phyloP scores from a whole-genome alignment of 257 asterid genomes.

The Rhazya stricta region DNA sequence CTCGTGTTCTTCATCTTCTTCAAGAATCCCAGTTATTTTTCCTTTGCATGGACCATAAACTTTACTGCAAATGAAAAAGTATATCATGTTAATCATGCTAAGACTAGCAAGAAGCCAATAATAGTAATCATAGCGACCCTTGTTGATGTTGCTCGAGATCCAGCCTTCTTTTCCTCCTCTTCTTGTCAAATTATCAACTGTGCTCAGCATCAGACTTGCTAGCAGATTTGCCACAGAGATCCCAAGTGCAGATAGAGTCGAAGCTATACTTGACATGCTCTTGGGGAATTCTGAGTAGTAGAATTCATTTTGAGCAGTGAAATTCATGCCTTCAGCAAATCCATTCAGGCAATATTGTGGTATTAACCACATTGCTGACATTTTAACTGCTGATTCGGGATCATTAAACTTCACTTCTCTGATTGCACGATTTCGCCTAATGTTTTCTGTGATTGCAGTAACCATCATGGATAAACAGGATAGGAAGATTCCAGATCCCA shows the following conservation, averaged over 20 bases:
- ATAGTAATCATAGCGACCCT: constrained; percentile 68
- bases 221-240: constrained; percentile 35
- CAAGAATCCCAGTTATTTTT: not conserved
- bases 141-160: constrained; percentile 53
- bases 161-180: constrained; percentile 54
- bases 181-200: constrained; percentile 27
- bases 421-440: constrained; percentile 22
- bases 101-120: constrained; percentile 52
- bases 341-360: constrained; percentile 57
- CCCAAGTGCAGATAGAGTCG: constrained; percentile 40
- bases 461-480: constrained; percentile 54
- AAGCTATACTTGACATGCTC: constrained; percentile 69
- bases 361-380: constrained; percentile 70
- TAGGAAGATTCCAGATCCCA: constrained; percentile 67
- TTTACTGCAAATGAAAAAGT: constrained; percentile 46
- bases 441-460: constrained; percentile 24
- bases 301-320: constrained; percentile 59
- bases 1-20: not conserved
- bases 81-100: constrained; percentile 46
- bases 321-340: constrained; percentile 52
- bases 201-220: constrained; percentile 51
- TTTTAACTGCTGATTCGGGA: constrained; percentile 13
- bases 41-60: constrained; percentile 39
- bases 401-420: constrained; percentile 12
- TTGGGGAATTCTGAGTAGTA: constrained; percentile 58